phyloP scores from a whole-genome alignment of 257 asterid species.

The Mentha longifolia region DNA sequence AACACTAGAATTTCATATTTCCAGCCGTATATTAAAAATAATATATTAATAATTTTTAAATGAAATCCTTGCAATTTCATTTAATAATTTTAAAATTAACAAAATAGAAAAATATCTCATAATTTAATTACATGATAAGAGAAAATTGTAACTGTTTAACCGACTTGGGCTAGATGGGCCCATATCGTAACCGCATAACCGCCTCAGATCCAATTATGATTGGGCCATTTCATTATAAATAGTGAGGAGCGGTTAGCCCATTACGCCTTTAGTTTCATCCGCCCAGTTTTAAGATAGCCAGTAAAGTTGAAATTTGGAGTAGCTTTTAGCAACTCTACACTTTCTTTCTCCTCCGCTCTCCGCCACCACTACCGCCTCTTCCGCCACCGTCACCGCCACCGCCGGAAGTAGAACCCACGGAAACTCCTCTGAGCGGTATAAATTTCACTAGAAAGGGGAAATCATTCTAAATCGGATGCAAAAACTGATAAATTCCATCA shows the following conservation, averaged over 20 bases:
- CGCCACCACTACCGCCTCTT: slow-evolving; percentile 33
- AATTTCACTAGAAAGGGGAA: not conserved
- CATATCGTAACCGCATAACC: not conserved
- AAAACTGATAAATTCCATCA: slow-evolving; percentile 29
- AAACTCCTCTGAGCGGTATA: not conserved
- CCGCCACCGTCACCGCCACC: slow-evolving; percentile 22
- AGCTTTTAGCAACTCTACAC: slow-evolving; percentile 14
- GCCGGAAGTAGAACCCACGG: not conserved
- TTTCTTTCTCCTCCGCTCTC: slow-evolving; percentile 26
- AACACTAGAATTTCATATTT: no score
- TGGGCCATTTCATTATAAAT: slow-evolving; percentile 12
- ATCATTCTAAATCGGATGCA: slow-evolving; percentile 33
- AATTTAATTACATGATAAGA: no score
- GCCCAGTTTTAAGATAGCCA: slow-evolving; percentile 25
- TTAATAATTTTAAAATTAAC: no score
- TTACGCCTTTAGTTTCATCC: slow-evolving; percentile 31
- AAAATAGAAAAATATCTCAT: no score
- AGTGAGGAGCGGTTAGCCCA: slow-evolving; percentile 20
- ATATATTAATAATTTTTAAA: no score
- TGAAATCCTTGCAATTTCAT: no score
- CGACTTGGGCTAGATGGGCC: not conserved
- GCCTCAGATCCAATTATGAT: not conserved
- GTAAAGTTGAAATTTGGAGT: slow-evolving; percentile 33
- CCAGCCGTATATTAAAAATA: no score
- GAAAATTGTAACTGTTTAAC: not conserved